Conservation (phyloP, 208 protist genomes). For the Leishmania mexicana region DNA sequence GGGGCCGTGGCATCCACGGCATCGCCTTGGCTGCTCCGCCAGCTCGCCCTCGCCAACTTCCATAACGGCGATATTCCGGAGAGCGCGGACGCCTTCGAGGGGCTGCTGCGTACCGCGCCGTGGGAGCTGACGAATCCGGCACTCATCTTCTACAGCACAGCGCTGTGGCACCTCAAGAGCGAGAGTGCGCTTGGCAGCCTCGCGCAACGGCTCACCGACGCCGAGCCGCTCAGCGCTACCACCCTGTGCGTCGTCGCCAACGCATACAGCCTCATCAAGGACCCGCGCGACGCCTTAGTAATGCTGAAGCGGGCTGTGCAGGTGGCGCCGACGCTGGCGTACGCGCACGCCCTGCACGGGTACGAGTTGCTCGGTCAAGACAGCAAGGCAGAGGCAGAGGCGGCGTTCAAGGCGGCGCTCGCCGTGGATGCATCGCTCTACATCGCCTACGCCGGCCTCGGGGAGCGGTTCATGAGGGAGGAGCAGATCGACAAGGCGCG, state of each 20-base stretch:
- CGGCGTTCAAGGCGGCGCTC: constrained; percentile 92
- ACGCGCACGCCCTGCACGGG: constrained; percentile 94
- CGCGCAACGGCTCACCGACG: constrained; percentile 90
- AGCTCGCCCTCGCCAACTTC: constrained; percentile 70
- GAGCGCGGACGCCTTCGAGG: constrained; percentile 52
- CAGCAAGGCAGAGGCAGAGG: constrained; percentile 90
- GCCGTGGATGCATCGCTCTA: constrained; percentile 92
- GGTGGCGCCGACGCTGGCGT: constrained; percentile 85
- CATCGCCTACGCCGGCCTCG: constrained; percentile 97
- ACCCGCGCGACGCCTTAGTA: constrained; percentile 93
- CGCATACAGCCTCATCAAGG: constrained; percentile 94
- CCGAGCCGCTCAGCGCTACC: constrained; percentile 83
- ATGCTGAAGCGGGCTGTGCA: constrained; percentile 95
- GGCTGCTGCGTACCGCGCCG: constrained; percentile 45
- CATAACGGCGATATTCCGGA: constrained; percentile 76
- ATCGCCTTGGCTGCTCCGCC: constrained; percentile 50
- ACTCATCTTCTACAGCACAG: constrained; percentile 95
- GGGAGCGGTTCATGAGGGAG: constrained; percentile 91
- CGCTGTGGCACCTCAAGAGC: constrained; percentile 95
- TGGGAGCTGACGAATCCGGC: constrained; percentile 60
- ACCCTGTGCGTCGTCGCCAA: constrained; percentile 95
- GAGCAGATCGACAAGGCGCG: constrained; percentile 91
- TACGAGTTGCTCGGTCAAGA: constrained; percentile 96
- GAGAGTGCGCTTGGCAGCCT: constrained; percentile 82
- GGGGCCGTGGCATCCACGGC: not conserved